A percentile compares a stretch with the other conserved stretches of the same genome.
These are phyloP conservation scores for Moelleriella libera DNA, from an alignment of 2,329 filamentous ascomycete species.

Conservation along the genomic window DNA sequence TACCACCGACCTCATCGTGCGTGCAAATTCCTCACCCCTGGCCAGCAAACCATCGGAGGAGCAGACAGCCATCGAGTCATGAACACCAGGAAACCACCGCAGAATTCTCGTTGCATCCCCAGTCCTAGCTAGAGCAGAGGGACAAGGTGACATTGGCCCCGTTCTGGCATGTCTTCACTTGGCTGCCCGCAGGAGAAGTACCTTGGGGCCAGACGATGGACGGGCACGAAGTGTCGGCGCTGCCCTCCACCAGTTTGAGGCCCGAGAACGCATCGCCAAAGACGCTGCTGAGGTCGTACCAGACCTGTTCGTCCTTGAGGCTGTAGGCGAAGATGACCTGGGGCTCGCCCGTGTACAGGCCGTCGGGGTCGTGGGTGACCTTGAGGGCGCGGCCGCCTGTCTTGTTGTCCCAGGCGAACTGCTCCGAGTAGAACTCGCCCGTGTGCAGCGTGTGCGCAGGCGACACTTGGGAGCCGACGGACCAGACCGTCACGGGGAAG, in stretches of 20 bases:
- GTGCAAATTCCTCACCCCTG: too few relatives aligned
- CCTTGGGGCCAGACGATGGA: slow-evolving; percentile 21
- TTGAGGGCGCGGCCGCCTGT: slow-evolving; percentile 25
- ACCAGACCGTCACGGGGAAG: slow-evolving; percentile 21
- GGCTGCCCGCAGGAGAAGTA: slow-evolving; percentile 18
- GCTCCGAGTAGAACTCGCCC: slow-evolving; percentile 17
- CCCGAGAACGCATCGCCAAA: slow-evolving; percentile 24
- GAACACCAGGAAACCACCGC: background rate
- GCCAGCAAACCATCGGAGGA: too few relatives aligned
- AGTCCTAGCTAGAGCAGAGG: slow-evolving; percentile 12
- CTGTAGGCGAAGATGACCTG: slow-evolving; percentile 26
- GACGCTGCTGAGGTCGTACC: slow-evolving; percentile 24
- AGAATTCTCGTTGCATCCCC: background rate
- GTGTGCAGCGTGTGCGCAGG: slow-evolving; percentile 12
- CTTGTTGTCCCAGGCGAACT: slow-evolving; percentile 17
- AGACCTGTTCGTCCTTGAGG: slow-evolving; percentile 18
- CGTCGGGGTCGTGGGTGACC: slow-evolving; percentile 18
- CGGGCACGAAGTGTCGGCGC: slow-evolving; percentile 15
- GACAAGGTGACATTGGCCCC: slow-evolving; percentile 19
- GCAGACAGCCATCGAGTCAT: background rate
- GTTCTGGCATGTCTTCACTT: slow-evolving; percentile 21
- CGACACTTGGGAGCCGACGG: slow-evolving; percentile 18
- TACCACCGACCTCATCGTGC: too few relatives aligned
- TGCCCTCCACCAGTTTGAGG: slow-evolving; percentile 15
- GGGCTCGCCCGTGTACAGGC: slow-evolving; percentile 23